Evolutionary conservation across 306 rosid species (phyloP), one percentile per base, ranked within the genome.

Genomic region (Cajanus cajan): DNA sequence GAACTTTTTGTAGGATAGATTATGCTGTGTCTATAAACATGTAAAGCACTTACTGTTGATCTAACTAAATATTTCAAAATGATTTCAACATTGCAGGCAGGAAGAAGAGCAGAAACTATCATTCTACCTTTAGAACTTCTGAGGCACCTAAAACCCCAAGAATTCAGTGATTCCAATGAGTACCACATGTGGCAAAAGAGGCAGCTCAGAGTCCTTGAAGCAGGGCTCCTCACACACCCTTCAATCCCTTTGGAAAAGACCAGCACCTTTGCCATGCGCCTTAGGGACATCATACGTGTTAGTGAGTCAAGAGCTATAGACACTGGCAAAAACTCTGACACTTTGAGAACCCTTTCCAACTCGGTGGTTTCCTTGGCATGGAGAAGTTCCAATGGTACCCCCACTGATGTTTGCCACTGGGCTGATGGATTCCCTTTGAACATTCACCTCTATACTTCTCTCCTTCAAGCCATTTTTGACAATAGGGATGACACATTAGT

Each of bases 321-420:
- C 87, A 91, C 77, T 0, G 83, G 98, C 5, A 94, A 90, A 61
- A 94, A 88, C 83, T 93, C 97, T 2, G 99, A 95, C 79, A 87
- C 98, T 40, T 79, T 95, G 94, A 82, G 98, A 51, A 90, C 94
- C 36, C 98, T 95, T 14, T 82, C 86, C 87, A 95, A 95, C 55
- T 87, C 99, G 0, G 94, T 91, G 0, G 99, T 93, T 34, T 95
- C 99, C 11, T 79, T 95, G 13, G 87, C 99, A 0, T 95, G 99
- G 99, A 86, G 98, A 24, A 88, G 94, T 71, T 36, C 86, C 47
- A 89, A 85, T n/a, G 96, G 97, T 2, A 84, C 83, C 14, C 90
- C 97, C 4, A 79, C 98, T 22, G 98, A 95, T 66, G 87, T 91
- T n/a, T 91, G 98, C 19, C 99, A 93, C 34, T 95, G 99, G 98